These are phyloP conservation scores for Pseudonitzschia multistriata DNA, from an alignment of 108 stramenopile genomes.

Conservation along the genomic window DNA sequence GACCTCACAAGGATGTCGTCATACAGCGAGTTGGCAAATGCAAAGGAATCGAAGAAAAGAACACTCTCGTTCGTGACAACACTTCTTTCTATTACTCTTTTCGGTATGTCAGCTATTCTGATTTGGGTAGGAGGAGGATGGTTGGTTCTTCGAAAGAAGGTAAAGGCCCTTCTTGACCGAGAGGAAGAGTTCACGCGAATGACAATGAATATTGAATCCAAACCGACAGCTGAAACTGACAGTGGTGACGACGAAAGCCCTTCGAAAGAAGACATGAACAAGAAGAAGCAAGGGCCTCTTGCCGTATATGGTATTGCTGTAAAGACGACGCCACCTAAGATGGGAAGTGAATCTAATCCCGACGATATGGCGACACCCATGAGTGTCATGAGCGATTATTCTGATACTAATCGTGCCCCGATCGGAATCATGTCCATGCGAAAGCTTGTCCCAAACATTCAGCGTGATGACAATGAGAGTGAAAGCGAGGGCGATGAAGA, in stretches of 20 bases:
- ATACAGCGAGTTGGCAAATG: neutral
- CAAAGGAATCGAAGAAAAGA: constrained; percentile 21
- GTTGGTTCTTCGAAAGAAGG: constrained; percentile 25
- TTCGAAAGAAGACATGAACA: neutral
- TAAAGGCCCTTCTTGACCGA: constrained; percentile 19
- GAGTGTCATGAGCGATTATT: constrained; percentile 28
- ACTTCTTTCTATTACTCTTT: constrained; percentile 31
- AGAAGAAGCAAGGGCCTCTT: neutral
- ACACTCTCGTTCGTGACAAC: constrained; percentile 19
- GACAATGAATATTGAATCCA: constrained; percentile 19
- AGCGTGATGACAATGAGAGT: neutral
- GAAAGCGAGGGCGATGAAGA: neutral
- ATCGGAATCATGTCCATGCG: constrained; percentile 43
- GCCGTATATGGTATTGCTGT: constrained; percentile 25
- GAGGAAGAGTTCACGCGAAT: constrained; percentile 37
- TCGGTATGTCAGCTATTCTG: constrained; percentile 26
- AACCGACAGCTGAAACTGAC: constrained; percentile 36
- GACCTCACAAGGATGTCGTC: constrained; percentile 8
- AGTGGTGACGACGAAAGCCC: constrained; percentile 21
- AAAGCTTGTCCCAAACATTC: constrained; percentile 31
- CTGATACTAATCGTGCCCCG: constrained; percentile 30
- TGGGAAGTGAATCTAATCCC: neutral
- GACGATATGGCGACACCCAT: constrained; percentile 33
- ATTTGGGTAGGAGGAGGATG: constrained; percentile 43
- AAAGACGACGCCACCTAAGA: constrained; percentile 28